These are phyloP conservation scores for Plasmodium vivax DNA, from an alignment of 169 alveolate genomes.

Conservation along the genomic window DNA sequence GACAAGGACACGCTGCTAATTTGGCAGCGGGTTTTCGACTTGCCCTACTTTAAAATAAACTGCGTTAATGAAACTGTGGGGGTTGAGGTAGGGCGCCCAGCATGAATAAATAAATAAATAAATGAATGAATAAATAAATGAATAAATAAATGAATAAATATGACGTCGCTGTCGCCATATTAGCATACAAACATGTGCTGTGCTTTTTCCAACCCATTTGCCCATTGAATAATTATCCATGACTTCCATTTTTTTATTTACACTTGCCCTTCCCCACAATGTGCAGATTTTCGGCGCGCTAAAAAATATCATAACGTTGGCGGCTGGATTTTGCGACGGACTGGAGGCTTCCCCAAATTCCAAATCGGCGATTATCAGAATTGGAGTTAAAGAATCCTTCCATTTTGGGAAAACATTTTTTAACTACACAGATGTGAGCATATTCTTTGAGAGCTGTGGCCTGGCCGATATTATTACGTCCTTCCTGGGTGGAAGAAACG, in stretches of 20 bases:
- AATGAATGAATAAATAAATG: background rate
- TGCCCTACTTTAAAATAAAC: constrained; percentile 90
- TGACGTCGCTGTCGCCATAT: background rate
- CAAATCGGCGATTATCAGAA: constrained; percentile 94
- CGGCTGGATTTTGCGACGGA: constrained; percentile 96
- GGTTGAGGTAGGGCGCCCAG: constrained; percentile 81
- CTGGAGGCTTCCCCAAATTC: constrained; percentile 93
- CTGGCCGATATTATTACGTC: constrained; percentile 94
- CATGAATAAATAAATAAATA: background rate
- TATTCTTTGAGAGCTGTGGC: constrained; percentile 93
- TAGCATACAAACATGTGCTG: background rate
- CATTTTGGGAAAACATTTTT: constrained; percentile 84
- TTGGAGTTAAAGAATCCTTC: constrained; percentile 91
- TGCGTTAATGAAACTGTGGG: constrained; percentile 92
- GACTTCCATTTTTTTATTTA: background rate
- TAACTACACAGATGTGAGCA: constrained; percentile 78
- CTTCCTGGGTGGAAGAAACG: constrained; percentile 93
- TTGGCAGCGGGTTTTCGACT: constrained; percentile 91
- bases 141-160: background rate
- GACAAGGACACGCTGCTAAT: constrained; percentile 85
- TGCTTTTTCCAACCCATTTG: no score
- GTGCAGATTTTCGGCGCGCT: constrained; percentile 92
- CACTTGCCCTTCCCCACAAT: background rate
- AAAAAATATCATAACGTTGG: constrained; percentile 93
- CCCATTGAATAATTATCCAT: no score